A percentile compares a stretch with the other conserved stretches of the same genome.
These are phyloP conservation scores for Aureobasidium sp. DNA, from an alignment of 2,329 filamentous ascomycete species.

Conservation along the genomic window DNA sequence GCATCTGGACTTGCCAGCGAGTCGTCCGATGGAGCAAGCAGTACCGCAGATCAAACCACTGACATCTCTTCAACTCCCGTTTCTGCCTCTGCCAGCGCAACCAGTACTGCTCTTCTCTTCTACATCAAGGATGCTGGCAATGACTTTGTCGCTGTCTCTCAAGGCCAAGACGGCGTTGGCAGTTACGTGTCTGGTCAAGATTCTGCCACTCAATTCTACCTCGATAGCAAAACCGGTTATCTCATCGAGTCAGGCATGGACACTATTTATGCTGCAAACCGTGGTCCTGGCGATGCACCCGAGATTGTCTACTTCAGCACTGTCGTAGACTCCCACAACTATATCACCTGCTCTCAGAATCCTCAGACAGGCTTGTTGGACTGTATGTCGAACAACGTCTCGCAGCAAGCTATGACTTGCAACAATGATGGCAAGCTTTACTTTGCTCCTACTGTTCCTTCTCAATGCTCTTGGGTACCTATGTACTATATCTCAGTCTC, in stretches of 20 bases:
- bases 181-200: not conserved
- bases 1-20: not conserved
- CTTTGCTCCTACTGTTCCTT: not conserved
- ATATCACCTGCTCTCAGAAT: constrained; percentile 2
- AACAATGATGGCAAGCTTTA: constrained; percentile 2
- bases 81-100: not conserved
- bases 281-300: not conserved
- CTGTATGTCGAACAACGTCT: not conserved
- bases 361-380: not conserved
- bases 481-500: not conserved
- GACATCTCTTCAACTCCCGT: not conserved
- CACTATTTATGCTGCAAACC: not conserved
- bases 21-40: not conserved
- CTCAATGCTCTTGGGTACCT: not conserved
- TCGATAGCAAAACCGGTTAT: not conserved
- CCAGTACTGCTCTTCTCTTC: not conserved
- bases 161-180: not conserved
- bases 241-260: not conserved
- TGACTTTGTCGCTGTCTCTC: not conserved
- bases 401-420: constrained; percentile 4
- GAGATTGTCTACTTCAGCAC: constrained; percentile 8
- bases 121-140: not conserved
- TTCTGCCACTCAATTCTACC: constrained; percentile 3
- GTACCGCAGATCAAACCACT: not conserved
- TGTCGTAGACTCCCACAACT: not conserved